A percentile compares a stretch with the other conserved stretches of the same genome.
Conservation (phyloP, 2,329 filamentous ascomycete genomes). For the Calonectria pseudoturangicola region DNA sequence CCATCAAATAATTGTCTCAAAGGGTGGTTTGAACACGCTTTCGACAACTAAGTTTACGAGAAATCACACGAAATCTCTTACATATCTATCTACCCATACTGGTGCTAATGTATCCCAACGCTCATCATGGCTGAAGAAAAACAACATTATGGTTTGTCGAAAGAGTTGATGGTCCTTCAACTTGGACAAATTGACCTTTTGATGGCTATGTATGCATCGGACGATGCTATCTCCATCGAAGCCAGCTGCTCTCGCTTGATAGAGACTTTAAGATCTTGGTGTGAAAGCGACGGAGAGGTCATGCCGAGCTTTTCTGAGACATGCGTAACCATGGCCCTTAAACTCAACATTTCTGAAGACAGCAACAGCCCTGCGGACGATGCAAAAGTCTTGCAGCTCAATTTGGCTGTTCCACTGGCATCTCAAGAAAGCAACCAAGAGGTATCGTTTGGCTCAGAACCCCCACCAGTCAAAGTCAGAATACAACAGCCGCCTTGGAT, state of each 20-base stretch:
- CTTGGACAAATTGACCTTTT: constrained; percentile 71
- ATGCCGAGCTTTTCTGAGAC: constrained; percentile 32
- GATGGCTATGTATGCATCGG: constrained; percentile 69
- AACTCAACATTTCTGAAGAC: constrained; percentile 47
- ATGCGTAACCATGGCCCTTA: constrained; percentile 53
- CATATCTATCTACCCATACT: too few species aligned
- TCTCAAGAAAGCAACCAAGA: constrained; percentile 32
- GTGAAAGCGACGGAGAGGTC: constrained; percentile 41
- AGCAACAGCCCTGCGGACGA: constrained; percentile 18
- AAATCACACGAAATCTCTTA: too few species aligned
- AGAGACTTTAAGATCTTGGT: constrained; percentile 50
- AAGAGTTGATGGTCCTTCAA: constrained; percentile 68
- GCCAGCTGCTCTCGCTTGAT: constrained; percentile 43
- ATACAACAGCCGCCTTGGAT: constrained; percentile 72
- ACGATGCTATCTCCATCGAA: constrained; percentile 59
- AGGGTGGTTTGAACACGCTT: too few species aligned
- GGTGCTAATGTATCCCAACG: not conserved
- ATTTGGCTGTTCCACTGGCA: constrained; percentile 59
- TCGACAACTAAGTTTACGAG: too few species aligned
- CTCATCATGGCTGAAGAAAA: not conserved
- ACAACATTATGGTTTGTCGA: constrained; percentile 54
- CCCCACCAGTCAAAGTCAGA: constrained; percentile 64
- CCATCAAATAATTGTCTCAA: too few species aligned
- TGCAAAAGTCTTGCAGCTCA: constrained; percentile 56
- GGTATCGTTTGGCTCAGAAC: constrained; percentile 52